Evolutionary conservation across 1,139 yeast genomes (phyloP), one percentile per base, ranked within the genome.

Genomic region (Taphrina confusa): DNA sequence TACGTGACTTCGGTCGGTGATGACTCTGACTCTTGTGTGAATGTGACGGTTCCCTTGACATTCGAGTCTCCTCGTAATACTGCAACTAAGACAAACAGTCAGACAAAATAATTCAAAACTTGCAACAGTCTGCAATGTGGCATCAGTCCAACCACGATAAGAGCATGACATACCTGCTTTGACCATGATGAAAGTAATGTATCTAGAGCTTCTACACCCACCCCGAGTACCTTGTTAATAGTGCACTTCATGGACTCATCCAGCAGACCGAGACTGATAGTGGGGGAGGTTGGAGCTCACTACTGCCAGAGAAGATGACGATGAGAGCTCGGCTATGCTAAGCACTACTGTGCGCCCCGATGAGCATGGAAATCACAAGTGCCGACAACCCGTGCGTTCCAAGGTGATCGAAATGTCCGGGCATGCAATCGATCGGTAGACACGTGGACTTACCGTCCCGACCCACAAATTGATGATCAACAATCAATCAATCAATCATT

Each of bases 31-130:
- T 76, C 71, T 80, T 92, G 98, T 76, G 87, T 95, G 71, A 92
- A 90, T 67, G 80, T 76, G 69, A 92, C 97, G 67, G 81, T 76
- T 72, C 98, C 98, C 66, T 84, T 74, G 69, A 92, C 96, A 69
- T 83, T 83, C 63, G 95, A 82, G 74, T 90, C 96, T 70, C 98
- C 98, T 80, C 95, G 89, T 70, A 92, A 79, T 69, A 92, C 95
- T 75, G 97, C 97, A 75, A 92, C 97, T 82, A 47, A 8, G n/a
- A 9, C 75, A 11, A 20, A 18, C 50, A 45, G 25, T 9, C 14
- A 9, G 25, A 28, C 23, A 8, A 3, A 28, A n/a, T 25, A 6
- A 8, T 20, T 8, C 9, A 20, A n/a, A 45, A 12, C 2, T 2
- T 42, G 3, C 31, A 8, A 34, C 9, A 28, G n/a, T 14, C 18